These are phyloP conservation scores for Phytophthora uliginosa DNA, from an alignment of 352 stramenopile genomes.

Conservation along the genomic window DNA sequence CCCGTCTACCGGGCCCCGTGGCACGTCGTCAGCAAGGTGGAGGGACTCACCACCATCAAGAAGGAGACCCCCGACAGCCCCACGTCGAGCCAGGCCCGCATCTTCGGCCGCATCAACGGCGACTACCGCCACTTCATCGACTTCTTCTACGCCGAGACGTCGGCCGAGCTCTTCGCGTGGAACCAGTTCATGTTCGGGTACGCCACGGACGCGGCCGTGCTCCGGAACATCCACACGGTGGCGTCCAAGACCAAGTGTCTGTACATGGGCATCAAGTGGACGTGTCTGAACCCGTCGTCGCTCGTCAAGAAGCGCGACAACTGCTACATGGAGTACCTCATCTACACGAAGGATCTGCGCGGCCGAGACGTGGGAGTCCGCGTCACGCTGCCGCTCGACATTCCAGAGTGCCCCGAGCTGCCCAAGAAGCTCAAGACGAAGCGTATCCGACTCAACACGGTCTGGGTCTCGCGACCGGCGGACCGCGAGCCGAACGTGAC, in stretches of 20 bases:
- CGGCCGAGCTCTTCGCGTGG: constrained; percentile 75
- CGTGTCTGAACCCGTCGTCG: constrained; percentile 63
- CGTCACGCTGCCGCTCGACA: constrained; percentile 70
- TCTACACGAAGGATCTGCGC: constrained; percentile 67
- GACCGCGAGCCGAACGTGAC: constrained; percentile 47
- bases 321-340: constrained; percentile 84
- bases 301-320: constrained; percentile 80
- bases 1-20: constrained; percentile 46
- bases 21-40: constrained; percentile 42
- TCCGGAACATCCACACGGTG: constrained; percentile 77
- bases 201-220: constrained; percentile 69
- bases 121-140: constrained; percentile 78
- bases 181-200: constrained; percentile 81
- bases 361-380: constrained; percentile 76
- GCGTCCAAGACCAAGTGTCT: constrained; percentile 45
- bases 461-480: constrained; percentile 58
- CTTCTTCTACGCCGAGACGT: constrained; percentile 78
- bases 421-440: constrained; percentile 65
- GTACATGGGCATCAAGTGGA: constrained; percentile 91
- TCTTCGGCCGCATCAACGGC: constrained; percentile 72
- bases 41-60: constrained; percentile 51
- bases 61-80: constrained; percentile 38
- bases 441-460: constrained; percentile 59
- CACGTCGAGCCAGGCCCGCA: constrained; percentile 44
- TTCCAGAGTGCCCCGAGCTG: constrained; percentile 69